phyloP scores from a whole-genome alignment of 2,329 filamentous ascomycete species.

The Raffaelea albimanens region DNA sequence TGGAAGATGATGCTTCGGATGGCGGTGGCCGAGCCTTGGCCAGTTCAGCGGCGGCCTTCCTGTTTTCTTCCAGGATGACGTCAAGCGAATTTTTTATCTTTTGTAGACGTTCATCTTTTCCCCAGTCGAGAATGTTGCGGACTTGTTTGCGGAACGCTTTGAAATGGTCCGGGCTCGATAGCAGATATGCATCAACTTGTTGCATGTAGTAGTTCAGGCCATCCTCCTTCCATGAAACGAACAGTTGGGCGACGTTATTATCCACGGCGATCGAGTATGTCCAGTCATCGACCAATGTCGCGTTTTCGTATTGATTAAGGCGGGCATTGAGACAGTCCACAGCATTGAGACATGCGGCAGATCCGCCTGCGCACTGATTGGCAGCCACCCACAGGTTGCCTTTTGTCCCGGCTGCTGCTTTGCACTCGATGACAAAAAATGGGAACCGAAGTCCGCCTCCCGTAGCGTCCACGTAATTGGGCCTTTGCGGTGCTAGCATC shows the following conservation, averaged over 20 bases:
- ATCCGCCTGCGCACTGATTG: constrained; percentile 9
- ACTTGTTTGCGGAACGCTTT: constrained; percentile 3
- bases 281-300: background rate
- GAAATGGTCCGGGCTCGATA: constrained; percentile 1
- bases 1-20: no score
- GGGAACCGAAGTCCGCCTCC: constrained; percentile 1
- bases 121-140: constrained; percentile 6
- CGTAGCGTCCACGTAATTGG: background rate
- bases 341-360: constrained; percentile 8
- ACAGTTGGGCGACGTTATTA: constrained; percentile 3
- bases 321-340: constrained; percentile 4
- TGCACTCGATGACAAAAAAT: constrained; percentile 9
- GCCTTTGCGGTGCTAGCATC: background rate
- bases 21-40: background rate
- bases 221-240: constrained; percentile 6
- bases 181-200: constrained; percentile 1
- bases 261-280: constrained; percentile 3
- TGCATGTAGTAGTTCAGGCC: constrained; percentile 1
- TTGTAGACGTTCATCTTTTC: constrained; percentile 7
- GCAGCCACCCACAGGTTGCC: constrained; percentile 8
- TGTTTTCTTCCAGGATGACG: constrained; percentile 9
- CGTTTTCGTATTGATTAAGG: background rate
- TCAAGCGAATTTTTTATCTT: constrained; percentile 7
- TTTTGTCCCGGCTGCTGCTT: constrained; percentile 7
- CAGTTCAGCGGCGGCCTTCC: constrained; percentile 13